phyloP scores from a whole-genome alignment of 805 yeast species.

The Yarrowia bubula region DNA sequence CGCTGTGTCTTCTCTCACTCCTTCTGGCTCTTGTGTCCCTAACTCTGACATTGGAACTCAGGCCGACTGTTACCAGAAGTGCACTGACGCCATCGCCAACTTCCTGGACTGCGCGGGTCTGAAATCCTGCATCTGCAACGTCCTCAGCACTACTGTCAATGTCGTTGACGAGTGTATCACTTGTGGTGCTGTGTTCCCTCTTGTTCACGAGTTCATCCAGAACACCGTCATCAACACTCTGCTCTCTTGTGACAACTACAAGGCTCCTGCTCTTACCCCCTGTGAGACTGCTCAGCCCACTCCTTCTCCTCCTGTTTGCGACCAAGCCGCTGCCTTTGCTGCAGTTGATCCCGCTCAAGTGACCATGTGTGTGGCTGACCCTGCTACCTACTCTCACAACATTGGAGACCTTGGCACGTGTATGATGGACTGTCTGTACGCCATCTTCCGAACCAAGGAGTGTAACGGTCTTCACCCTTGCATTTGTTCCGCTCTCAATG shows the following conservation, averaged over 20 bases:
- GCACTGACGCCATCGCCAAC: not conserved
- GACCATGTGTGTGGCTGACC: constrained; percentile 28
- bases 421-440: constrained; percentile 8
- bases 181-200: constrained; percentile 20
- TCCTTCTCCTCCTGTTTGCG: constrained; percentile 25
- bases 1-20: not conserved
- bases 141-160: not conserved
- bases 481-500: constrained; percentile 6
- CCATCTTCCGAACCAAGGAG: constrained; percentile 1
- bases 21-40: not conserved
- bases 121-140: not conserved
- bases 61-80: constrained; percentile 16
- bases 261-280: not conserved
- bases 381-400: constrained; percentile 12
- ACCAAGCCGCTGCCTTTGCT: constrained; percentile 34
- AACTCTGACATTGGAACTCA: not conserved
- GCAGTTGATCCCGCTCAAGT: constrained; percentile 27
- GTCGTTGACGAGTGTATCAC: constrained; percentile 7
- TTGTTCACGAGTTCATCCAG: not conserved
- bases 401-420: constrained; percentile 7
- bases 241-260: constrained; percentile 8
- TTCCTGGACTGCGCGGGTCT: constrained; percentile 3
- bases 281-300: constrained; percentile 3
- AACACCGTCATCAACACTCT: not conserved
- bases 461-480: constrained; percentile 15